Conservation (phyloP, 2,329 filamentous ascomycete genomes). For the Talaromyces piceae region DNA sequence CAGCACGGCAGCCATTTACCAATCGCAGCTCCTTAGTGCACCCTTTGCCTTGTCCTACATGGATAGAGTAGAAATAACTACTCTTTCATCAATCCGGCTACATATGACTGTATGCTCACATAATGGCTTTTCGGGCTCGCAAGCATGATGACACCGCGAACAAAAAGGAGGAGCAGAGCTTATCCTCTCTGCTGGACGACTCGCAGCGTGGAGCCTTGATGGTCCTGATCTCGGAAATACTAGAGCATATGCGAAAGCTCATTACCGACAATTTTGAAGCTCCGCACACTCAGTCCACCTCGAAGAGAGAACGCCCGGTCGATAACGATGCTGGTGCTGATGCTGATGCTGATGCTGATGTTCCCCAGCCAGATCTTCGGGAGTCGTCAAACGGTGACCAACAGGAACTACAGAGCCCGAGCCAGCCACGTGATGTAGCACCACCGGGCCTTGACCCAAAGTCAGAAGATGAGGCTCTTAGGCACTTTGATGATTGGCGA, state of each 20-base stretch:
- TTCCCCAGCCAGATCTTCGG: background rate
- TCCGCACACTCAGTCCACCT: background rate
- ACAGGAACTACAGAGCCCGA: background rate
- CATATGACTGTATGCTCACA: background rate
- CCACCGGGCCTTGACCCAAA: conserved; percentile 2
- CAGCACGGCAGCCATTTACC: background rate
- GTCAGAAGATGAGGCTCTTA: conserved; percentile 49
- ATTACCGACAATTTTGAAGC: conserved; percentile 33
- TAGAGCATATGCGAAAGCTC: conserved; percentile 33
- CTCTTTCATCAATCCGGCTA: background rate
- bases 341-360: conserved; percentile 18
- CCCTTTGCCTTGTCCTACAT: background rate
- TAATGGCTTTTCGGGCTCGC: conserved; percentile 9
- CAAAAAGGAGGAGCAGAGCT: conserved; percentile 27
- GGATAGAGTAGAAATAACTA: background rate
- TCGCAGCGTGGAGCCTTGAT: conserved; percentile 37
- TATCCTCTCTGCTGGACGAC: conserved; percentile 35
- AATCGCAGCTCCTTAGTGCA: background rate
- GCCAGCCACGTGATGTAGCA: background rate
- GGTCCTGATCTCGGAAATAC: conserved; percentile 32
- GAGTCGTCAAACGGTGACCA: background rate
- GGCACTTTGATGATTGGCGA: conserved; percentile 76
- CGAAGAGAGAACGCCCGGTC: conserved; percentile 10
- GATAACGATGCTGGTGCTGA: conserved; percentile 21
- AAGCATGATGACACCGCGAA: conserved; percentile 9